Percentiles rank a stretch among this genome's conserved stretches.
phyloP scores from a whole-genome alignment of 2,329 filamentous ascomycete genomes.

The Monilinia vaccinii-corymbosi region DNA sequence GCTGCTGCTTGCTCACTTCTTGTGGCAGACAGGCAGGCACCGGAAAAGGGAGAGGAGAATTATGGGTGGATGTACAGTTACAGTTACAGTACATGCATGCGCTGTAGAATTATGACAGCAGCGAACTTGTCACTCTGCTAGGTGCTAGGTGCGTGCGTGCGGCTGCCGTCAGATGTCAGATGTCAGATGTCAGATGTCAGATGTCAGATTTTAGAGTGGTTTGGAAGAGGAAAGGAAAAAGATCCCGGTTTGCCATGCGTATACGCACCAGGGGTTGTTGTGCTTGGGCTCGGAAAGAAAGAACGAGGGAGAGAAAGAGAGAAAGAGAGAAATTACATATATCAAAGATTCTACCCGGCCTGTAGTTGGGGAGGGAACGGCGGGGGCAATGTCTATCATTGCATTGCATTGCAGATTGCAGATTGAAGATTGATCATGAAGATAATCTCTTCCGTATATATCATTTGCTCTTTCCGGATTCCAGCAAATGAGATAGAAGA shows the following conservation, averaged over 20 bases:
- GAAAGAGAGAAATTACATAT: too few relatives aligned
- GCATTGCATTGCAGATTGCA: constrained; percentile 3
- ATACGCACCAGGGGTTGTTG: not conserved
- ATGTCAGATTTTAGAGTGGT: constrained; percentile 3
- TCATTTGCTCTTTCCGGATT: too few relatives aligned
- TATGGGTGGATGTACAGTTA: not conserved
- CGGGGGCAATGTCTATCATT: too few relatives aligned
- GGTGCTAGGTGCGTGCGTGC: too few relatives aligned
- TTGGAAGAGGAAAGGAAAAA: not conserved
- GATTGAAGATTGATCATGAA: too few relatives aligned
- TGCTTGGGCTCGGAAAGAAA: too few relatives aligned
- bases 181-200: not conserved
- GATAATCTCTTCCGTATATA: too few relatives aligned
- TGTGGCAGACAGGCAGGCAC: not conserved
- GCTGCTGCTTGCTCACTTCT: too few relatives aligned
- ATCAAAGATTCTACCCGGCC: not conserved
- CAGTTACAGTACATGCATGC: not conserved
- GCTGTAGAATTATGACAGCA: not conserved
- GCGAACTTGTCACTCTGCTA: not conserved
- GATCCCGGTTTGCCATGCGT: constrained; percentile 11
- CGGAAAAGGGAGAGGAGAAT: too few relatives aligned
- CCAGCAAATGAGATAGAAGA: too few relatives aligned
- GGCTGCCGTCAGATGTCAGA: not conserved
- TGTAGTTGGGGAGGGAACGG: constrained; percentile 6
- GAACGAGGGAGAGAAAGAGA: too few relatives aligned